Conservation (phyloP, 2,329 filamentous ascomycete genomes). For the Aspergillus niger region DNA sequence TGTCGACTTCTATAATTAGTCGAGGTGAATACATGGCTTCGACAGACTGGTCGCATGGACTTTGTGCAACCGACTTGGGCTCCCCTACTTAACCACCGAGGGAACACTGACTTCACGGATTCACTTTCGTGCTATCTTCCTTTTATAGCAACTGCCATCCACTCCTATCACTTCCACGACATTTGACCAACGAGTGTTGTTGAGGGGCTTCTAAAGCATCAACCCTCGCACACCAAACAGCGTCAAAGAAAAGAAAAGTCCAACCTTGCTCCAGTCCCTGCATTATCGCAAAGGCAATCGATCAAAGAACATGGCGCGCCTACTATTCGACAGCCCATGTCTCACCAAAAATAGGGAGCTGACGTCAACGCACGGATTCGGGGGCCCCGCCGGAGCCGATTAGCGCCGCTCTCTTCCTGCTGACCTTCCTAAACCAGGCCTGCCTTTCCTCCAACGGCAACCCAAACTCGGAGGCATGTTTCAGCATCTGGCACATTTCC, state of each 20-base stretch:
- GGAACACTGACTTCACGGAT: background rate
- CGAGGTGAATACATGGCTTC: too few relatives aligned
- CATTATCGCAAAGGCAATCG: background rate
- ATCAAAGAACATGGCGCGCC: background rate
- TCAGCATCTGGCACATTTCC: background rate
- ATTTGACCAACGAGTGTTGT: too few relatives aligned
- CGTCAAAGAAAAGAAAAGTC: background rate
- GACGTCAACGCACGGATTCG: conserved; percentile 14
- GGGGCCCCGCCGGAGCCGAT: conserved; percentile 6
- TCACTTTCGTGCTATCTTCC: too few relatives aligned
- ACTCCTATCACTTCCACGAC: too few relatives aligned
- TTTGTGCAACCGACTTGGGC: background rate
- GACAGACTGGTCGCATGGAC: background rate
- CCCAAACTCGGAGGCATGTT: background rate
- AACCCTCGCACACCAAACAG: background rate
- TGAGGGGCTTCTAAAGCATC: too few relatives aligned
- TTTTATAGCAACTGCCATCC: too few relatives aligned
- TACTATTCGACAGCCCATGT: background rate
- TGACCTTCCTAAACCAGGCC: background rate
- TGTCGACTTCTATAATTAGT: background rate
- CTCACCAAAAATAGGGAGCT: conserved; percentile 17
- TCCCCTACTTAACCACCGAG: background rate
- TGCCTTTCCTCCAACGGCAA: background rate
- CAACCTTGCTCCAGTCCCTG: background rate
- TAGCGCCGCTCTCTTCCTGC: background rate